Base-by-base conservation (phyloP, 2,329 filamentous ascomycete species). In the Trichocomaceae sp. region DNA sequence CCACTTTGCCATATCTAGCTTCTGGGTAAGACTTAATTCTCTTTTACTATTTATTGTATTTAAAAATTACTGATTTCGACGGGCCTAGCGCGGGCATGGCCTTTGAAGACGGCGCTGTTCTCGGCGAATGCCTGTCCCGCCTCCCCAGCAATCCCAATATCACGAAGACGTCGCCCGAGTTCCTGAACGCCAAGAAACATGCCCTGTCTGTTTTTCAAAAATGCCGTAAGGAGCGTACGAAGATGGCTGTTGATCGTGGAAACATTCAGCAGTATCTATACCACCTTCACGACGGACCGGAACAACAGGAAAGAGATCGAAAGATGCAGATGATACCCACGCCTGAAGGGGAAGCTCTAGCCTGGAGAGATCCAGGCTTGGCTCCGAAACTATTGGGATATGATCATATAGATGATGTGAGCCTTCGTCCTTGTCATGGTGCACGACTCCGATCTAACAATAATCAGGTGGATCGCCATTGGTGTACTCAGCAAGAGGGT, bases 221-320 rank as follows among this genome's bases (percentile, higher is more conserved):
- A 5, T 83, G 81, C 55, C 75, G 83, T 1, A 77, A 81, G 23
- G 69, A 77, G 46, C 73, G 84, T 3, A 86, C 83, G 0, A 79
- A 83, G 46, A 78, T 74, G 58, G 77, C 86, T 0, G 83, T 86
- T 0, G 69, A 78, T 10, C 68, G 82, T 2, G 83, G 83, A 0
- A 84, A 81, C n/a, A 65, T 76, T 12, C 81, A 86, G 58, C 83
- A 85, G 61, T 77, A 79, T 61, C 71, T 85, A 1, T 85, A 84
- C 52, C 83, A 85, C 58, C 67, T 85, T 2, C 75, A 78, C 5
- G 82, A 86, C 58, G 83, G 83, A 0, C 65, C 70, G 0, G 79
- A 81, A 57, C 83, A 84, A 64, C 60, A 72, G 51, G 75, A 79
- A 49, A 71, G 82, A 0, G 82, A 85, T 62, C 63, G 64, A 2